Conservation (phyloP, 345 rosid genomes). For the Syzygium aromaticum region DNA sequence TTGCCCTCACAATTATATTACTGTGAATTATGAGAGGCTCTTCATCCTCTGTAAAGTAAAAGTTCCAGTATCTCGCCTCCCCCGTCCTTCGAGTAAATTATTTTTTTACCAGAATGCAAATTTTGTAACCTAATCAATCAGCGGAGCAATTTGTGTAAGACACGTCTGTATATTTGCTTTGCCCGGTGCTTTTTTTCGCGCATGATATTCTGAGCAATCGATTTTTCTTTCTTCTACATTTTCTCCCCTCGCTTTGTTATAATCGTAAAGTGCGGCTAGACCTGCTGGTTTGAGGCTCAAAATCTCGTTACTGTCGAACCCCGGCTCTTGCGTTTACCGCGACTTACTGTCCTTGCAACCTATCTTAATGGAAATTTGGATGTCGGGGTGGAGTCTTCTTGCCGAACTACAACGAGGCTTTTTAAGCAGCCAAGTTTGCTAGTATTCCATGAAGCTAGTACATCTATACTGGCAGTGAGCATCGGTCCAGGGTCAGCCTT, state of each 20-base stretch:
- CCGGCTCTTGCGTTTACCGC: background rate
- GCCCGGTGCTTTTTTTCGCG: background rate
- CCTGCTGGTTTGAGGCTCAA: background rate
- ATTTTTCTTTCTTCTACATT: background rate
- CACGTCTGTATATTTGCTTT: background rate
- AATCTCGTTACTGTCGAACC: too few relatives aligned
- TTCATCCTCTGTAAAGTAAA: background rate
- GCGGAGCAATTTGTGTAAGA: background rate
- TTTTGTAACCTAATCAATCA: background rate
- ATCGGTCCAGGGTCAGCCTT: too few relatives aligned
- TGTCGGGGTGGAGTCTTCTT: background rate
- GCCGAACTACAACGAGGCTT: background rate
- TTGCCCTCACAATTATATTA: background rate
- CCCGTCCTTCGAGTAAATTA: background rate
- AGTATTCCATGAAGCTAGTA: background rate
- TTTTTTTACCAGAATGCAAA: background rate
- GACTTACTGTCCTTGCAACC: background rate
- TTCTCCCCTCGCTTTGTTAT: background rate
- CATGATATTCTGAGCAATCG: background rate
- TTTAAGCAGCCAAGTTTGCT: background rate
- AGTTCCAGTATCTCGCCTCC: background rate
- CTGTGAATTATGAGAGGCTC: background rate
- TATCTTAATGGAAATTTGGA: background rate
- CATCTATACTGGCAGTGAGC: accelerated
- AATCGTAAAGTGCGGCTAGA: background rate